A percentile compares a stretch with the other conserved stretches of the same genome.
Conservation (phyloP, 352 stramenopile genomes). For the Phytophthora rubi region DNA sequence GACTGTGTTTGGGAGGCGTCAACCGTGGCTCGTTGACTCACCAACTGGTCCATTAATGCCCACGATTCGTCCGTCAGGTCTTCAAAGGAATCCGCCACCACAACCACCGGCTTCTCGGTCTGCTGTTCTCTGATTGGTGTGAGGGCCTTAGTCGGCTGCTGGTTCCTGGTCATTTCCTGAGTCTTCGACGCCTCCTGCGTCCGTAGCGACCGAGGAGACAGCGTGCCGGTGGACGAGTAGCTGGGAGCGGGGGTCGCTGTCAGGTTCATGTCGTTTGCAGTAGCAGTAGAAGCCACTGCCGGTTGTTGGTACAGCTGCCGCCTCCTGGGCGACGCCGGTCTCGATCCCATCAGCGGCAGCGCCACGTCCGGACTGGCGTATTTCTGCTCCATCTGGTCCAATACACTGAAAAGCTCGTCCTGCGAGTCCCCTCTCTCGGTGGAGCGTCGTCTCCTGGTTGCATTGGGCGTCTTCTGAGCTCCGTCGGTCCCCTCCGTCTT, state of each 20-base stretch:
- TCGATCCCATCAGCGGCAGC: not conserved
- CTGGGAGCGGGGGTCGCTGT: slow-evolving; percentile 13
- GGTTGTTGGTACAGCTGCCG: not conserved
- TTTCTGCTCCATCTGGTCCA: slow-evolving; percentile 71
- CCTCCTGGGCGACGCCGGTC: not conserved
- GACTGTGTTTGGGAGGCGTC: slow-evolving; percentile 19
- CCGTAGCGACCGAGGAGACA: slow-evolving; percentile 20
- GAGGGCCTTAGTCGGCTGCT: not conserved
- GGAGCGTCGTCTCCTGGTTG: slow-evolving; percentile 13
- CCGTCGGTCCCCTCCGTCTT: not conserved
- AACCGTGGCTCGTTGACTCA: slow-evolving; percentile 51
- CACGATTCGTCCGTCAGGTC: slow-evolving; percentile 84
- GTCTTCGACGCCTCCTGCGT: slow-evolving; percentile 20
- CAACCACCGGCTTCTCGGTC: not conserved
- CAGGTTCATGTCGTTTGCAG: slow-evolving; percentile 11
- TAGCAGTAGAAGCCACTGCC: not conserved
- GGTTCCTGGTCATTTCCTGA: slow-evolving; percentile 18
- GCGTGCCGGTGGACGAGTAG: slow-evolving; percentile 31
- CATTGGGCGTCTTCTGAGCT: slow-evolving; percentile 1
- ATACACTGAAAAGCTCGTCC: slow-evolving; percentile 63
- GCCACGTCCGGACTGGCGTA: slow-evolving; percentile 48
- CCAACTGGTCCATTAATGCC: slow-evolving; percentile 73
- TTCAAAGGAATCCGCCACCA: slow-evolving; percentile 56
- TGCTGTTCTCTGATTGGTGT: slow-evolving; percentile 13
- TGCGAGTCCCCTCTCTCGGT: slow-evolving; percentile 50